Conservation (phyloP, 495 filamentous ascomycete species). For the Halenospora varia region DNA sequence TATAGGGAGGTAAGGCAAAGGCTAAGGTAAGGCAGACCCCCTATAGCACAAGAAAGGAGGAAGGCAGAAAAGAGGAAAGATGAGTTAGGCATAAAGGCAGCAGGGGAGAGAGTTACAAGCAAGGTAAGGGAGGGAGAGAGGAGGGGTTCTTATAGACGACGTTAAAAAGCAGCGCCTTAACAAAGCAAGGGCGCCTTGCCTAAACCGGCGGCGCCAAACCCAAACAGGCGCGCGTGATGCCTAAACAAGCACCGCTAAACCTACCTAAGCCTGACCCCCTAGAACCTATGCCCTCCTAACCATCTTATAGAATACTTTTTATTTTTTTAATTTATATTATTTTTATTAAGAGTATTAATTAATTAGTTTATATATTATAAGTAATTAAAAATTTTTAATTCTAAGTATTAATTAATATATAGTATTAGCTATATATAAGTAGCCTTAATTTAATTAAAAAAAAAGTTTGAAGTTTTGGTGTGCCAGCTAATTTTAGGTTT, state of each 20-base stretch:
- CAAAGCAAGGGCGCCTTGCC: slow-evolving; percentile 17
- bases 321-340: too few species aligned
- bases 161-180: slow-evolving; percentile 11
- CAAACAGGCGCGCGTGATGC: slow-evolving; percentile 1
- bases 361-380: too few species aligned
- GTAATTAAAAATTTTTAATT: too few species aligned
- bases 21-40: background rate
- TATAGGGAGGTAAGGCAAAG: slow-evolving; percentile 2
- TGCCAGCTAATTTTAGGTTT: too few species aligned
- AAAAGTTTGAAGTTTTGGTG: too few species aligned
- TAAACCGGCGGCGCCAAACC: slow-evolving; percentile 6
- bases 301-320: slow-evolving; percentile 16
- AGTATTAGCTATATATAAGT: too few species aligned
- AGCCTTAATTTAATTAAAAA: too few species aligned
- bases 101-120: background rate
- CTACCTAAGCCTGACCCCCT: background rate
- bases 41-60: background rate
- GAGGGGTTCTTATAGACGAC: too few species aligned
- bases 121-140: slow-evolving; percentile 3
- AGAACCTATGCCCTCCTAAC: slow-evolving; percentile 9
- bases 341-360: too few species aligned
- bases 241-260: background rate
- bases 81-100: slow-evolving; percentile 6
- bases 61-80: background rate
- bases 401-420: too few species aligned